These are phyloP conservation scores for Phytophthora pluvialis DNA, from an alignment of 352 stramenopile genomes.

Conservation along the genomic window DNA sequence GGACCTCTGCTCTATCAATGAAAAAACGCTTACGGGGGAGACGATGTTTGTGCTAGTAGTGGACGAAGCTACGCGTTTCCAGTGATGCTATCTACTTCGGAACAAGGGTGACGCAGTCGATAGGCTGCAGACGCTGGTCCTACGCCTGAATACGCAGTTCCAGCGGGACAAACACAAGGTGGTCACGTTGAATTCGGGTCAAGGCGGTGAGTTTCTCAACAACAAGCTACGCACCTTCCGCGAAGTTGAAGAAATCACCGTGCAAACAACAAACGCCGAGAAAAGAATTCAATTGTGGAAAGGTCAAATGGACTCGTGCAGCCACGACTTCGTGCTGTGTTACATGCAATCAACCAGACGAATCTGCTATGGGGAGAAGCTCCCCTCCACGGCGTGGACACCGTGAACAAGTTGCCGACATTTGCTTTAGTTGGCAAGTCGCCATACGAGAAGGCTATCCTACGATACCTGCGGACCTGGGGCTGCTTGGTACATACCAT, in stretches of 20 bases:
- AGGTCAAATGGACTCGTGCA: constrained; percentile 6
- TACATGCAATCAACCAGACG: constrained; percentile 13
- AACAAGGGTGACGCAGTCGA: constrained; percentile 13
- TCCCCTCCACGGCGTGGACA: constrained; percentile 2
- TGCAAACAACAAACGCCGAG: constrained; percentile 20
- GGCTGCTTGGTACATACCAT: constrained; percentile 25
- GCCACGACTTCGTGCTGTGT: constrained; percentile 8
- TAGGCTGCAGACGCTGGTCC: no score
- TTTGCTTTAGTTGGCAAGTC: no score
- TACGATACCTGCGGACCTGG: constrained; percentile 17
- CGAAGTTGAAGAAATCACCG: constrained; percentile 2
- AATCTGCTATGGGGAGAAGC: constrained; percentile 24
- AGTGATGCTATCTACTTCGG: constrained; percentile 20
- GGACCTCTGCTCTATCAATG: constrained; percentile 11
- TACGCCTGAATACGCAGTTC: no score
- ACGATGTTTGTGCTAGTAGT: constrained; percentile 23
- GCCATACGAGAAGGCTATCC: constrained; percentile 22
- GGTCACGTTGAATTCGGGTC: no score
- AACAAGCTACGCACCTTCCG: constrained; percentile 1
- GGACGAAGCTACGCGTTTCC: no score
- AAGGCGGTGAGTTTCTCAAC: constrained; percentile 24
- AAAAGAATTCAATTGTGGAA: constrained; percentile 31
- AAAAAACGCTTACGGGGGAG: background rate
- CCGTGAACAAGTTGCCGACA: no score
- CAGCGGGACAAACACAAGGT: no score